Conservation (phyloP, 768 basidiomycete genomes). For the Boletales sp. region DNA sequence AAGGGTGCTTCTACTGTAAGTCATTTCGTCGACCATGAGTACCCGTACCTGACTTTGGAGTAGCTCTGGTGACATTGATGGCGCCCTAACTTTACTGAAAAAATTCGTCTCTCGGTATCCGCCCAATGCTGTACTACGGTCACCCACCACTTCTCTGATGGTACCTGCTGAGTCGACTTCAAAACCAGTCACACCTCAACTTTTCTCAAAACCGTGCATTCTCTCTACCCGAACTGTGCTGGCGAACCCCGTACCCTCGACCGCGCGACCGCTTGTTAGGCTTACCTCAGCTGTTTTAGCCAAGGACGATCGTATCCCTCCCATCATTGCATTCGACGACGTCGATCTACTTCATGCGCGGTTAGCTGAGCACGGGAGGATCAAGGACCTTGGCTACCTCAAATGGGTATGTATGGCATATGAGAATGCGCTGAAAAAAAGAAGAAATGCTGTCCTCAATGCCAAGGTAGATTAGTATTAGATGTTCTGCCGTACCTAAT, state of each 20-base stretch:
- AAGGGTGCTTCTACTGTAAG: conserved; percentile 59
- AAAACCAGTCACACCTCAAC: conserved; percentile 10
- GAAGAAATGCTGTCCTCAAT: conserved; percentile 46
- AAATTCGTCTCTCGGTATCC: conserved; percentile 66
- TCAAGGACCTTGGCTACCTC: conserved; percentile 59
- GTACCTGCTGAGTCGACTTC: neutral
- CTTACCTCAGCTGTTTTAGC: conserved; percentile 55
- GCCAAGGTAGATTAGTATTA: conserved; percentile 14
- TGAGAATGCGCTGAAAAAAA: conserved; percentile 57
- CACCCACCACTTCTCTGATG: conserved; percentile 11
- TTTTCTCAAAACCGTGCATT: conserved; percentile 41
- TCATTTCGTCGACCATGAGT: conserved; percentile 4
- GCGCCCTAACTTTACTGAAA: conserved; percentile 55
- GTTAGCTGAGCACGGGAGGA: conserved; percentile 44
- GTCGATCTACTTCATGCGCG: conserved; percentile 77
- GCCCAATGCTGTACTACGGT: conserved; percentile 45
- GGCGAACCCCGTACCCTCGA: conserved; percentile 23
- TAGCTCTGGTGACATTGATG: conserved; percentile 49
- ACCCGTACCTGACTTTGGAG: neutral
- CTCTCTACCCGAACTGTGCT: conserved; percentile 61
- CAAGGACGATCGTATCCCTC: conserved; percentile 78
- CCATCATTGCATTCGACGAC: conserved; percentile 72
- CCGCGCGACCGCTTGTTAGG: conserved; percentile 64
- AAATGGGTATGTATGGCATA: conserved; percentile 76
- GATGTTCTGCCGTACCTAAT: too few species aligned